Conservation (phyloP, 106 monocot genomes). For the Dendrobium catenatum region DNA sequence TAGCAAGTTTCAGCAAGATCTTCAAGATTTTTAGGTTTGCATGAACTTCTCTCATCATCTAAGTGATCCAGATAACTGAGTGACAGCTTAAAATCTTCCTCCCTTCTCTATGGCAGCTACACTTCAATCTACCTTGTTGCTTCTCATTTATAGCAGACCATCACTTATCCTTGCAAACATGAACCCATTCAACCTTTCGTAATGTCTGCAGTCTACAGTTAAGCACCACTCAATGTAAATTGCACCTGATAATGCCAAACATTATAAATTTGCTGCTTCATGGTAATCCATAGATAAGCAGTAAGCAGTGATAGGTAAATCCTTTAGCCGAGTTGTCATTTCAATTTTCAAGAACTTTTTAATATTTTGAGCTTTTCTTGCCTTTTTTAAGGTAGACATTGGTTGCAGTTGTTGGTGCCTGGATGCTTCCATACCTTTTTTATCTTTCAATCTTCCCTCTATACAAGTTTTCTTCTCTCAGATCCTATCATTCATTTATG, state of each 20-base stretch:
- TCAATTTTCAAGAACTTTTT: not conserved
- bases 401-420: too few relatives aligned
- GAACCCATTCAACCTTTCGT: not conserved
- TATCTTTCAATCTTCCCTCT: too few relatives aligned
- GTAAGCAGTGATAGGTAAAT: too few relatives aligned
- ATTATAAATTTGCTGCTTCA: not conserved
- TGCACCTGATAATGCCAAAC: not conserved
- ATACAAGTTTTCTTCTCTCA: too few relatives aligned
- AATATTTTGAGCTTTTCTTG: not conserved
- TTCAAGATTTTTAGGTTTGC: not conserved
- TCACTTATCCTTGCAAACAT: not conserved
- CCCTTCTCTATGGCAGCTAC: not conserved
- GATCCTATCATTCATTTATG: too few relatives aligned
- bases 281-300: not conserved
- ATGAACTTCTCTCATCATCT: not conserved
- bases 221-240: not conserved
- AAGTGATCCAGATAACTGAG: not conserved
- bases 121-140: not conserved
- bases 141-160: not conserved
- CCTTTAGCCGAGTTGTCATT: not conserved
- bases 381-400: too few relatives aligned
- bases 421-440: too few relatives aligned
- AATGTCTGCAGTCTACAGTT: not conserved
- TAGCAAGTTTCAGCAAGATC: not conserved
- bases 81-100: not conserved